Base-by-base conservation (phyloP, 305 asterid species). In the Fraxinus angustifolia region DNA sequence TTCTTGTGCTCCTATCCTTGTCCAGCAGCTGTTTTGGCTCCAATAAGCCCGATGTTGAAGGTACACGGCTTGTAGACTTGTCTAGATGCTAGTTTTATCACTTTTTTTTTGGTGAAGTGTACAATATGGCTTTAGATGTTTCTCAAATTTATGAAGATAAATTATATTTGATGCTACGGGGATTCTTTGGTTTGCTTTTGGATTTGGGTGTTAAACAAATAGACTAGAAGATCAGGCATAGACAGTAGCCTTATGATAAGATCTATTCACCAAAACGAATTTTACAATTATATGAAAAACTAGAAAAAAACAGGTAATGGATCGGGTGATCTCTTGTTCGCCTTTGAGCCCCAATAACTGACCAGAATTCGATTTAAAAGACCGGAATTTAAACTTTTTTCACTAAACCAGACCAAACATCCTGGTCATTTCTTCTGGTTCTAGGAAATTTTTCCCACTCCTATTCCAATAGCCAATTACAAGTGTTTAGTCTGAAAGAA, bases 41-140 rank as follows among this genome's bases (percentile, higher is more conserved):
- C 75, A 87, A 87, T 76, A 71, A 87, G 65, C 89, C 92, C 40
- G 86, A 92, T 85, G 75, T 87, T 67, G 97, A 94, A 91, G 97
- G 98, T 94, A 87, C 6, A 72, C 36, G 4, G 11, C 67, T 5
- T 56, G 28, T 56, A 56, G 67, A 56, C 67, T 56, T 17, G 11
- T 8, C 67, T 17, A n/a, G 28, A 17, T 34, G 36, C 28, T 56
- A 19, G 67, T 26, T 48, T 56, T 56, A 5, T 56, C 28, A 0
- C 28, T 5, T 0, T 17, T 53, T n/a, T 56, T 56, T 56, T 34
- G 28, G 28, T 48, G 60, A 48, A 48, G 21, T 48, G 67, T 4
- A 56, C 67, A 56, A 56, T 56, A 5, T 56, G 28, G 67, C 28
- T 16, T 56, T 1, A 56, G 28, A n/a, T 56, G 11, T 56, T 56